Base-by-base conservation (phyloP, 495 filamentous ascomycete species). In the Aspergillus hancockii region DNA sequence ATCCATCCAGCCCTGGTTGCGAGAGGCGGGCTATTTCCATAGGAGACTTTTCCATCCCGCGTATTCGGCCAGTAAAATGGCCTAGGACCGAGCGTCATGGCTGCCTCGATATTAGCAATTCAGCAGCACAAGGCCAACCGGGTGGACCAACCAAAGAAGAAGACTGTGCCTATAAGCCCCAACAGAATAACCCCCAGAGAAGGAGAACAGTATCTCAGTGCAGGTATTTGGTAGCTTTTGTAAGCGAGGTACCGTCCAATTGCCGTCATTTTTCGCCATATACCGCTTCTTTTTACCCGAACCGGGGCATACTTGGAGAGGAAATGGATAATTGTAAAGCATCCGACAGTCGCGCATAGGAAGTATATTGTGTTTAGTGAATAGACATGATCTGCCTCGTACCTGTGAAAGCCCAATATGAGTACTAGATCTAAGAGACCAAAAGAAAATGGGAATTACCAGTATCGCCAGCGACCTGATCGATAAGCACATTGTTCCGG, bases 31-130 rank as follows among this genome's bases (percentile, higher is more conserved):
- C 72, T 76, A 16, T 62, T 65, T 8, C 81, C 82, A 53, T 75
- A 83, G 38, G 66, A 74, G 21, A 76, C 40, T 2, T 64, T 70
- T 31, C 43, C 43, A 47, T 47, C 43, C 13, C 58, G 64, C 4
- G 69, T 75, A 40, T 79, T 81, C 3, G 82, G 76, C 81, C 83
- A 85, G 67, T 86, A 86, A 55, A 85, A 85, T 0, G 83, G 83
- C 51, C 74, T 61, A 3, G 82, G 79, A 19, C 71, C 74, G 9
- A 85, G 69, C 0, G 70, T 77, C 80, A 83, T 77, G 25, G 67
- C 74, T 81, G 64, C 28, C 40, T 54, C 31, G 16, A 28, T 18
- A n/a, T 45, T 49, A 46, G 47, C 53, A 22, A 63, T 19, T 7
- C 19, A 21, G 9, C 22, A n/a, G 10, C 13, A 14, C 23, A 32